Evolutionary conservation across 805 yeast genomes (phyloP), one percentile per base, ranked within the genome.

Genomic region (Ogataea degrootiae): DNA sequence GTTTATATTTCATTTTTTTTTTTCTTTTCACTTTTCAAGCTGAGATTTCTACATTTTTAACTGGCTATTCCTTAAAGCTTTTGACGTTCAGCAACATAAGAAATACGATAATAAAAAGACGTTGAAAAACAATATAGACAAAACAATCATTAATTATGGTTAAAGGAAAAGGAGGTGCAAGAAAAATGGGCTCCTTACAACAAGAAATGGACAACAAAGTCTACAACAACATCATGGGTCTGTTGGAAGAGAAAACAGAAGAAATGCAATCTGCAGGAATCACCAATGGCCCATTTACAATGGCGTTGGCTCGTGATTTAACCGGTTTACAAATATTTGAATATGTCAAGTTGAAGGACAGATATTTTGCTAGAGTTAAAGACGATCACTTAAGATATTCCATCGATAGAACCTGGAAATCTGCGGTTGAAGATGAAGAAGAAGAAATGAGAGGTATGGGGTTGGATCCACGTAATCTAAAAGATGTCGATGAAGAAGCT

Each of bases 311-410:
- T 1, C 74, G 74, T 54, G 85, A 85, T 53, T 65, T 85, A 42
- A 70, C 67, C 9, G 59, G 69, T 2, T 53, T 68, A 7, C 86
- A 84, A 46, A 74, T 83, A 2, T 57, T 81, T n/a, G 69, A 73
- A 9, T 82, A 73, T 49, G 80, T 82, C 15, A 88, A 85, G 57
- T 63, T 72, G 33, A 80, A 82, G 42, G 96, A 89, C 52, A 68
- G 80, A 36, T 77, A 83, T 33, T 70, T 90, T 56, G 75, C 78
- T 48, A 70, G 97, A 49, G 80, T 82, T 56, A 91, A 90, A 63
- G 80, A 79, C 48, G 76, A 73, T 8, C 66, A 76, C 9, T 64
- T 91, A 45, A 84, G 81, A 51, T 80, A 81, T 53, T 73, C 87
- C 4, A 76, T 88, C 3, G 86, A 80, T 31, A 74, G 77, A 36